These are phyloP conservation scores for Triticum turgidum DNA, from an alignment of 176 grass and related monocot species.

Conservation along the genomic window DNA sequence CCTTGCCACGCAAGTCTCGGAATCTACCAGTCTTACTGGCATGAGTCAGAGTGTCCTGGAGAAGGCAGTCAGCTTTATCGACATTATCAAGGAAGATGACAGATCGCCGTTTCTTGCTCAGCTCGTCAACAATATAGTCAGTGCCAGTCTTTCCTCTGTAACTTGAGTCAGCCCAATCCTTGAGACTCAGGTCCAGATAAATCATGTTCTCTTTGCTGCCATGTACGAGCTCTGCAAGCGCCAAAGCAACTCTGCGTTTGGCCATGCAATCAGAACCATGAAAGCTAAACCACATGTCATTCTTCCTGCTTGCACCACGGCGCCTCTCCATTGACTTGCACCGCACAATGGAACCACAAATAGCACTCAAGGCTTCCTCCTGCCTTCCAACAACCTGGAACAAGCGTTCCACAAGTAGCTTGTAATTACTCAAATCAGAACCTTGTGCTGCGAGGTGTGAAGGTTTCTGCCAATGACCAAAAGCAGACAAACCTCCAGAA, in stretches of 20 bases:
- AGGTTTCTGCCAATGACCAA: constrained; percentile 48
- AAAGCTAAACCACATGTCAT: constrained; percentile 88
- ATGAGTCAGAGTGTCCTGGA: constrained; percentile 52
- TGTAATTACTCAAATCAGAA: constrained; percentile 65
- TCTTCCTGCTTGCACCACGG: constrained; percentile 53
- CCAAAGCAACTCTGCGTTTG: constrained; percentile 59
- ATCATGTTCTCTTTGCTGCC: constrained; percentile 73
- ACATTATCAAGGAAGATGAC: constrained; percentile 82
- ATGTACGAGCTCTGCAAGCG: constrained; percentile 72
- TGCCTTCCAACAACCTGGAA: constrained; percentile 77
- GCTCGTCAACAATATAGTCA: constrained; percentile 68
- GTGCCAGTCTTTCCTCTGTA: constrained; percentile 70
- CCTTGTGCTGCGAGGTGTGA: constrained; percentile 35
- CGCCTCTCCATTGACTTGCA: constrained; percentile 32
- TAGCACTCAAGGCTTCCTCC: constrained; percentile 71
- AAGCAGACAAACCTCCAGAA: constrained; percentile 43
- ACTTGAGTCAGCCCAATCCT: constrained; percentile 38
- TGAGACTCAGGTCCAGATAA: constrained; percentile 61
- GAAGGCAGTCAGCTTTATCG: constrained; percentile 66
- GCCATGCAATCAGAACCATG: constrained; percentile 66
- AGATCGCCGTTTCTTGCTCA: constrained; percentile 57
- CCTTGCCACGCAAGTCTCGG: constrained; percentile 44
- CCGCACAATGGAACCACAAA: constrained; percentile 53
- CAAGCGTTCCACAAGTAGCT: constrained; percentile 53
- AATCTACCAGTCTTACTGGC: constrained; percentile 67